phyloP scores from a whole-genome alignment of 2,329 filamentous ascomycete species.

The Penicillium olsonii region DNA sequence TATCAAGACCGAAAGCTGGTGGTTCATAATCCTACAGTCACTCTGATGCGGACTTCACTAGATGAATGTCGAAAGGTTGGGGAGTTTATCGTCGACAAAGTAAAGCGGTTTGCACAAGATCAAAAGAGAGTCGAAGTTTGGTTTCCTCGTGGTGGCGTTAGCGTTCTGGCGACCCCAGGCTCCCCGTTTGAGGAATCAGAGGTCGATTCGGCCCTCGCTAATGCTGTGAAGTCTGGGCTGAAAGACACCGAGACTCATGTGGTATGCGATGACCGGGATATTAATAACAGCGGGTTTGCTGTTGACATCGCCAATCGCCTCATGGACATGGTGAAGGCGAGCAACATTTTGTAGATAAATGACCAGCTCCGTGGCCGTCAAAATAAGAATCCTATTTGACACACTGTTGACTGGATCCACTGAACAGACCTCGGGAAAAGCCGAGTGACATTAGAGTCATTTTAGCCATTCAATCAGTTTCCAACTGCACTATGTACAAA shows the following conservation, averaged over 20 bases:
- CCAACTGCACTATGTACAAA: too few species aligned
- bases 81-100: neutral
- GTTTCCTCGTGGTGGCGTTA: neutral
- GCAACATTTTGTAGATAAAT: neutral
- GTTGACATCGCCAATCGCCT: neutral
- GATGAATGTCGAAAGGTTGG: neutral
- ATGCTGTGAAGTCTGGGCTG: neutral
- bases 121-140: neutral
- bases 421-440: too few species aligned
- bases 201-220: neutral
- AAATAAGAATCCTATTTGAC: too few species aligned
- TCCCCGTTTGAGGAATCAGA: neutral
- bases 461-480: too few species aligned
- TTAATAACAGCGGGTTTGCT: neutral
- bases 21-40: neutral
- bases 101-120: neutral
- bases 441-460: too few species aligned
- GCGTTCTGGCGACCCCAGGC: neutral
- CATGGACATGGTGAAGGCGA: neutral
- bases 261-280: conserved; percentile 1
- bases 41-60: neutral
- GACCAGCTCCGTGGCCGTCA: too few species aligned
- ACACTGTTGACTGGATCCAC: too few species aligned
- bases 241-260: neutral
- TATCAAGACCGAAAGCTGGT: neutral